A percentile compares a stretch with the other conserved stretches of the same genome.
Evolutionary conservation across 495 filamentous ascomycete genomes (phyloP).

Genomic region (Aspergillus carlsbadensis): DNA sequence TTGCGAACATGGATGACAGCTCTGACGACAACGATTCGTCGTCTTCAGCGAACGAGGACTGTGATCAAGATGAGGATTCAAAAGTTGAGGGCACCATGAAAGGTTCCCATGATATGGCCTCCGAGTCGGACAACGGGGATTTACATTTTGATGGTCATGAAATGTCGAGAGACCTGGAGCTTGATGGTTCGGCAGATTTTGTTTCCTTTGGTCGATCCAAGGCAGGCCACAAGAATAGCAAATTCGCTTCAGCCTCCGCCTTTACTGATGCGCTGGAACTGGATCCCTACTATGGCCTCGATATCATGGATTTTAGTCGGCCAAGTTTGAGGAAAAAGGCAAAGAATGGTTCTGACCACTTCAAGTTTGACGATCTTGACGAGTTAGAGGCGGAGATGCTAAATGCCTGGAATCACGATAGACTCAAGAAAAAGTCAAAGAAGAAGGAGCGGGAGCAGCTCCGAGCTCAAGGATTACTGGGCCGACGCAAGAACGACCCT

Average conservation of each 20-base stretch:
- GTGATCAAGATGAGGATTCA: background rate
- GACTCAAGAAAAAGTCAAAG: conserved; percentile 72
- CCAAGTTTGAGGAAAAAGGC: conserved; percentile 54
- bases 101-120: background rate
- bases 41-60: background rate
- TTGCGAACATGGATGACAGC: conserved; percentile 58
- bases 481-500: conserved; percentile 58
- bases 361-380: conserved; percentile 58
- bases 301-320: conserved; percentile 80
- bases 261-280: conserved; percentile 64
- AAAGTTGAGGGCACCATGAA: background rate
- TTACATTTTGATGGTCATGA: background rate
- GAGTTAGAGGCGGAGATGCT: conserved; percentile 66
- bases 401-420: conserved; percentile 69
- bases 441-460: conserved; percentile 81
- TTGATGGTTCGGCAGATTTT: background rate
- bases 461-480: conserved; percentile 74
- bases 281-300: conserved; percentile 70
- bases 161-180: background rate
- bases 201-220: conserved; percentile 3
- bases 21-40: background rate
- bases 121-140: background rate
- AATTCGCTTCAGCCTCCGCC: conserved; percentile 55
- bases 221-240: conserved; percentile 4
- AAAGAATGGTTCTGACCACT: conserved; percentile 51